phyloP scores from a whole-genome alignment of 495 filamentous ascomycete genomes.

The Daldinia grandis region DNA sequence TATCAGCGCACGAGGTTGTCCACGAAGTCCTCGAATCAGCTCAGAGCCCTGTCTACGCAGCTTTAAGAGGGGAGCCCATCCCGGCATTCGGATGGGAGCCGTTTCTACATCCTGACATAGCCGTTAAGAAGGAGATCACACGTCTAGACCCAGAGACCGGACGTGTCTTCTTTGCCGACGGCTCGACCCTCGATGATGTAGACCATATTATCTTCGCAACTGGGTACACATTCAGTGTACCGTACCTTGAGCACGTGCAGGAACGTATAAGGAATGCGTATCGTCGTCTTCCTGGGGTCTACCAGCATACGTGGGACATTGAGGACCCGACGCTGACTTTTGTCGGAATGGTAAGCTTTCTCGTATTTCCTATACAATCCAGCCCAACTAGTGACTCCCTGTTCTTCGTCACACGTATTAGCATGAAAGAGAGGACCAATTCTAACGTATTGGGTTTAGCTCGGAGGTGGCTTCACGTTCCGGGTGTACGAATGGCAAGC shows the following conservation, averaged over 20 bases:
- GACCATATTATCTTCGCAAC: conserved; percentile 68
- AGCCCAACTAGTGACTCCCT: not conserved
- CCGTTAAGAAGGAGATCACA: conserved; percentile 56
- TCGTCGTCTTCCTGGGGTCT: conserved; percentile 62
- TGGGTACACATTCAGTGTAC: conserved; percentile 65
- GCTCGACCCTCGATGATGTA: conserved; percentile 56
- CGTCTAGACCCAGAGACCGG: conserved; percentile 48
- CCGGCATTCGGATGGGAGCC: conserved; percentile 51
- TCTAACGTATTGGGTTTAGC: conserved; percentile 28
- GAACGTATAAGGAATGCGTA: conserved; percentile 57
- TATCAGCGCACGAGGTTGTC: conserved; percentile 47
- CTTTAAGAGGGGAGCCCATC: conserved; percentile 44
- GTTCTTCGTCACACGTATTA: not conserved
- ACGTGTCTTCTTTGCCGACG: conserved; percentile 59
- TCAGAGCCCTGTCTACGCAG: conserved; percentile 42
- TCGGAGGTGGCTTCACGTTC: conserved; percentile 66
- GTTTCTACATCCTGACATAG: conserved; percentile 60
- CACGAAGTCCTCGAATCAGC: conserved; percentile 47
- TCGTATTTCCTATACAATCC: not conserved
- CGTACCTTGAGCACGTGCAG: conserved; percentile 60
- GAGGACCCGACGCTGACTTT: conserved; percentile 54
- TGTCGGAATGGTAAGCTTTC: conserved; percentile 49
- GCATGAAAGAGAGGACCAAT: not conserved
- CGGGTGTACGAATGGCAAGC: conserved; percentile 70
- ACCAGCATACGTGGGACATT: conserved; percentile 65